Conservation (phyloP, 495 filamentous ascomycete genomes). For the Darksidea phi region DNA sequence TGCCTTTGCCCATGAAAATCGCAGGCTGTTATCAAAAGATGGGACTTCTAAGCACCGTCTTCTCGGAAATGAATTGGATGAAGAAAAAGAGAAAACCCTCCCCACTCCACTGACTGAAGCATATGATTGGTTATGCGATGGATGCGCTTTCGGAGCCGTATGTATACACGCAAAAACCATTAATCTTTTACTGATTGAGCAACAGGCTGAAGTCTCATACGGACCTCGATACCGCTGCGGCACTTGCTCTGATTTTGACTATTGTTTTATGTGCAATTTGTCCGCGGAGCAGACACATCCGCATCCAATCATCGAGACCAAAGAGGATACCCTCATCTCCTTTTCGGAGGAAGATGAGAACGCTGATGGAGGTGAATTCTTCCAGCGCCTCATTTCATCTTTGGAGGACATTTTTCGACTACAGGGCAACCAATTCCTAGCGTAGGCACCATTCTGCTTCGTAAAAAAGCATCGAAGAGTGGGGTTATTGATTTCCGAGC, state of each 20-base stretch:
- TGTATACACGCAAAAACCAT: neutral
- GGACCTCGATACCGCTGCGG: neutral
- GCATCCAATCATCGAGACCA: too few relatives aligned
- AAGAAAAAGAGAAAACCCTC: neutral
- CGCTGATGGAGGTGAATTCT: too few relatives aligned
- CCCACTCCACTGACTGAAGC: neutral
- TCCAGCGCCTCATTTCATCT: too few relatives aligned
- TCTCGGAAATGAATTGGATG: too few relatives aligned
- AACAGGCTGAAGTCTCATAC: neutral
- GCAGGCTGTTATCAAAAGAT: neutral
- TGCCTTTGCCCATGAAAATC: neutral
- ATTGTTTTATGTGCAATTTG: constrained; percentile 13
- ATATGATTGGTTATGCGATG: neutral
- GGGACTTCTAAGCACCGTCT: neutral
- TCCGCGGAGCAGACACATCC: constrained; percentile 3
- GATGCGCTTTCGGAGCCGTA: neutral
- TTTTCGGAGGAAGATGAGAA: too few relatives aligned
- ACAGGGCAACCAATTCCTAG: too few relatives aligned
- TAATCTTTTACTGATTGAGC: neutral
- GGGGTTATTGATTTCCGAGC: too few relatives aligned
- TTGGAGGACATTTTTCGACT: too few relatives aligned
- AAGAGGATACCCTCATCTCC: too few relatives aligned
- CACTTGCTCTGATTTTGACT: neutral
- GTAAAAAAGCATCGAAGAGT: too few relatives aligned
- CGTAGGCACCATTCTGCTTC: too few relatives aligned